Evolutionary conservation across 2,329 filamentous ascomycete genomes (phyloP), one percentile per base, ranked within the genome.

Genomic region (Ustulina deusta): DNA sequence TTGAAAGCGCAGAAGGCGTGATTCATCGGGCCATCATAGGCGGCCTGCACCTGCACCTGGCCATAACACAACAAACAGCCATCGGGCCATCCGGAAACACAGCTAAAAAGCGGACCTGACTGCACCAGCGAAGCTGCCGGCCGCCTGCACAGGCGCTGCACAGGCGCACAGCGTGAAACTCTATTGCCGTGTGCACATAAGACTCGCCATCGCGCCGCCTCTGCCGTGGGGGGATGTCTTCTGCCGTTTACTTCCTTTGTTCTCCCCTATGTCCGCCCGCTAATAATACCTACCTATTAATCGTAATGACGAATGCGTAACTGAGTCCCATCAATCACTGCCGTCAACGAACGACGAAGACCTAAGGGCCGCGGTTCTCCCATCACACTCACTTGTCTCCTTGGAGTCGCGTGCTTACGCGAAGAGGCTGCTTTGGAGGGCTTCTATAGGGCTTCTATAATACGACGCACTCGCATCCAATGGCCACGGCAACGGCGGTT

Each of bases 21-120:
- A 70, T 63, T 60, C 61, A 68, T 70, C 62, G 57, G 52, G 57
- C 56, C 42, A 69, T 69, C 56, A 65, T 55, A 42, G 57, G 57
- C 44, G 55, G 62, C 63, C 54, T 29, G 32, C n/a, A 6, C 40
- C 38, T 22, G 46, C 20, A 46, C 48, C 36, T 56, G 20, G 32
- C 10, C 61, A 25, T 57, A 27, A 49, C 55, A 29, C 42, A 13
- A 57, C n/a, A 34, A 20, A 59, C 15, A 13, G 3, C 38, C 29
- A 38, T 58, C 68, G 68, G 68, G 59, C 65, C 51, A 64, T 59
- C 55, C 68, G 68, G 68, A 44, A 38, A 59, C 54, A 59, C n/a
- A n/a, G n/a, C n/a, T 36, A 29, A 57, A 49, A 55, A 63, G 67
- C 67, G 56, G 61, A 59, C 15, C 59, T 29, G n/a, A 17, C n/a